These are phyloP conservation scores for Pseudogymnoascus sp. DNA, from an alignment of 2,329 filamentous ascomycete genomes.

Conservation along the genomic window DNA sequence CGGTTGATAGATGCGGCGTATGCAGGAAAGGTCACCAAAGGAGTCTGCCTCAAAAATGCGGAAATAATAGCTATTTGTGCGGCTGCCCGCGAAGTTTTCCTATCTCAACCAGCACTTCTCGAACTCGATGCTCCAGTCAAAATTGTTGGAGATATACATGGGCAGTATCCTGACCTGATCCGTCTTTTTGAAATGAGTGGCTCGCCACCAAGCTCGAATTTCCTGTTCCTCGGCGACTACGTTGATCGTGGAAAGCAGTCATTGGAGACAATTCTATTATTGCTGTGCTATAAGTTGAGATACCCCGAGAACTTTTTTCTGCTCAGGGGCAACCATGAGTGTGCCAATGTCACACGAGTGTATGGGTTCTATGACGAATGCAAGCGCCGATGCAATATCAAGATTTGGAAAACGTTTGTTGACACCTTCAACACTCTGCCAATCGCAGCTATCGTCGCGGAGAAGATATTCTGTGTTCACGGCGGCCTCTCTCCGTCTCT, in stretches of 20 bases:
- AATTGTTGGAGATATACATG: slow-evolving; percentile 94
- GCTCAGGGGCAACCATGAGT: slow-evolving; percentile 90
- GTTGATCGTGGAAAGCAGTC: slow-evolving; percentile 95
- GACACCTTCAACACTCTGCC: slow-evolving; percentile 94
- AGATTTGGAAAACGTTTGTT: slow-evolving; percentile 96
- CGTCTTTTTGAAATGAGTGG: slow-evolving; percentile 98
- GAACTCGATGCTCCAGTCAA: slow-evolving; percentile 94
- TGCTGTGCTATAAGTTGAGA: slow-evolving; percentile 95
- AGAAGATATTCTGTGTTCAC: slow-evolving; percentile 97
- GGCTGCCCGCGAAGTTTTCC: slow-evolving; percentile 77
- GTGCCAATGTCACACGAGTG: slow-evolving; percentile 88
- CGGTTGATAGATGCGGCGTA: slow-evolving; percentile 90
- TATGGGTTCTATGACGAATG: slow-evolving; percentile 99
- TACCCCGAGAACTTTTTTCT: slow-evolving; percentile 97
- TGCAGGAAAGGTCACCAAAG: slow-evolving; percentile 93
- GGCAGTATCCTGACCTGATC: slow-evolving; percentile 92
- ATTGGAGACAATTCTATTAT: slow-evolving; percentile 82
- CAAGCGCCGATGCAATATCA: slow-evolving; percentile 91
- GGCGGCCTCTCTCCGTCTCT: slow-evolving; percentile 87
- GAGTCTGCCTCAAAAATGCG: slow-evolving; percentile 92
- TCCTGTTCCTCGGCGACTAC: slow-evolving; percentile 90
- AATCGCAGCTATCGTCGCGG: slow-evolving; percentile 91
- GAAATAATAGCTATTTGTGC: slow-evolving; percentile 93
- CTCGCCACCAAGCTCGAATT: slow-evolving; percentile 86
- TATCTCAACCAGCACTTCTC: slow-evolving; percentile 84